phyloP scores from a whole-genome alignment of 768 basidiomycete genomes.

The Russula earlei region DNA sequence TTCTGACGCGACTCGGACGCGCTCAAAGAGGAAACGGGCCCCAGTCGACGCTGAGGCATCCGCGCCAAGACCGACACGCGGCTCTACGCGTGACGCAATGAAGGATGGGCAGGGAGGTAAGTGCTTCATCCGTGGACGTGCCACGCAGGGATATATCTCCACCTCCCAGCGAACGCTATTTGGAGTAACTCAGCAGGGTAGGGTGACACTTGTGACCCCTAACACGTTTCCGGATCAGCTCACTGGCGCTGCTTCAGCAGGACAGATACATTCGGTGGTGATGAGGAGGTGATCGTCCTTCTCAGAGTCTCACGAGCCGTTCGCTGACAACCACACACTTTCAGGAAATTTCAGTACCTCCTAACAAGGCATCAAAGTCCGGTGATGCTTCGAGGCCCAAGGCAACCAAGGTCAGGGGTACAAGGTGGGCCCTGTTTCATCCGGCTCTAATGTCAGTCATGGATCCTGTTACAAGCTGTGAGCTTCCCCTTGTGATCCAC shows the following conservation, averaged over 20 bases:
- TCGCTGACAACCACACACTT: background rate
- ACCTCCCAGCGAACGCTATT: background rate
- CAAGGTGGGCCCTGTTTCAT: conserved; percentile 7
- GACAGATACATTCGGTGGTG: background rate
- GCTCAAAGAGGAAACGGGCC: conserved; percentile 50
- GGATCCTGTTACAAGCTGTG: conserved; percentile 5
- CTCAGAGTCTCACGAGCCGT: background rate
- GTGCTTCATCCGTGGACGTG: background rate
- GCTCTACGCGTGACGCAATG: conserved; percentile 31
- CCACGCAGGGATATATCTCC: background rate
- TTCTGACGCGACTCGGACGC: conserved; percentile 3
- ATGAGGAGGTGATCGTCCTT: background rate
- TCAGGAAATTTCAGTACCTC: conserved; percentile 11
- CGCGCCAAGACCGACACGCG: conserved; percentile 38
- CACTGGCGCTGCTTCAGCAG: background rate
- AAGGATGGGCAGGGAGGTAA: conserved; percentile 24
- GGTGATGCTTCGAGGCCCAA: conserved; percentile 7
- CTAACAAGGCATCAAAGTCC: conserved; percentile 20
- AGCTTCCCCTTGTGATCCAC: conserved; percentile 11
- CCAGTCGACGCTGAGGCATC: conserved; percentile 28
- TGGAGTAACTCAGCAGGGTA: conserved; percentile 1
- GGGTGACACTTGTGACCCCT: background rate
- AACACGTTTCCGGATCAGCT: background rate
- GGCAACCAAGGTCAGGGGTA: conserved; percentile 6
- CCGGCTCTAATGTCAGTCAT: background rate